Percentiles rank a stretch among this genome's conserved stretches.
Evolutionary conservation across 345 rosid genomes (phyloP).

Genomic region (Iberis pinnata): DNA sequence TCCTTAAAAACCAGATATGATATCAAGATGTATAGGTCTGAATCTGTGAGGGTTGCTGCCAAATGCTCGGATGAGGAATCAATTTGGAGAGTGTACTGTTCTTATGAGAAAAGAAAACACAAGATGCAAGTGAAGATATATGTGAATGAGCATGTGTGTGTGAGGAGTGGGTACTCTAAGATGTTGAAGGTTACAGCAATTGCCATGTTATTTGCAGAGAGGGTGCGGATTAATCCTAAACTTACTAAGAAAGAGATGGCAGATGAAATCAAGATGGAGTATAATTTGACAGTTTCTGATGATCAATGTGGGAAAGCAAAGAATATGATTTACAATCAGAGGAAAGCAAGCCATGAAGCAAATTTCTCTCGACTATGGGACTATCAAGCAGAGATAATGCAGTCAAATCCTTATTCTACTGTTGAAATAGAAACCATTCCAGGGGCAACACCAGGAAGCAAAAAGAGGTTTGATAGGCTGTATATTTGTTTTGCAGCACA

Average conservation of each 20-base stretch:
- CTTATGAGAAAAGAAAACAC: too few species aligned
- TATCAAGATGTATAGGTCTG: too few species aligned
- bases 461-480: not conserved
- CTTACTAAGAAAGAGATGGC: not conserved
- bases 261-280: not conserved
- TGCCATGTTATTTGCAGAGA: not conserved
- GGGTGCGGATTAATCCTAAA: not conserved
- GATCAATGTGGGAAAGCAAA: not conserved
- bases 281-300: not conserved
- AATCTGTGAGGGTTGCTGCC: too few species aligned
- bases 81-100: too few species aligned
- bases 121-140: too few species aligned
- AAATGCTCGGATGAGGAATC: too few species aligned
- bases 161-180: too few species aligned
- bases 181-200: too few species aligned
- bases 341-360: not conserved
- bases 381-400: not conserved
- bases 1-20: too few species aligned
- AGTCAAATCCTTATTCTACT: accelerated
- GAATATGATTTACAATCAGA: not conserved
- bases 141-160: too few species aligned
- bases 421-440: not conserved
- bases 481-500: not conserved
- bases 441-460: not conserved
- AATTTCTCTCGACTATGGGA: not conserved